Base-by-base conservation (phyloP, 345 rosid genomes). In the Crucihimalaya himalaica region DNA sequence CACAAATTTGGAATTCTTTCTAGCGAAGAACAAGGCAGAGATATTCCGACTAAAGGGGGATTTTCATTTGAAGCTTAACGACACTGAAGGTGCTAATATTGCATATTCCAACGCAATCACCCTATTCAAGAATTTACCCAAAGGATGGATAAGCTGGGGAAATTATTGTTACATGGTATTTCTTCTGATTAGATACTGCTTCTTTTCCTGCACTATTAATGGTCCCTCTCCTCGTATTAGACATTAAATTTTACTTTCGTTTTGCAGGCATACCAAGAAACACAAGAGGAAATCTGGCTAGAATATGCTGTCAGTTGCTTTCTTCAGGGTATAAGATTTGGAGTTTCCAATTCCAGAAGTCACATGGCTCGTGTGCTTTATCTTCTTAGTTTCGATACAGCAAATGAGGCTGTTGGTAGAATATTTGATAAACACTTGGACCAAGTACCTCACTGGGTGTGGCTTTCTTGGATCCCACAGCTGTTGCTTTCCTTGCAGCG, bases 131-230 rank as follows among this genome's bases (percentile, higher is more conserved):
- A 86, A 87, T 83, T 84, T 89, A 79, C 97, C 98, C 6, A 94
- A 88, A 80, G 98, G 98, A 76, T 94, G 98, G 98, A 91, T 94
- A 85, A 91, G 98, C 83, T 94, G 98, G 98, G 97, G 98, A 77
- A 86, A 81, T 69, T 94, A 94, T 76, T 89, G 97, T 78, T 95
- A 94, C 78, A 80, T 85, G 98, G 98, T 94, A 91, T 68, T 55
- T 55, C 46, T 63, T 63, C 37, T 29, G 57, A 68, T 73, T 72
- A 52, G 32, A 29, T 47, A n/a, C 63, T 39, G 23, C 68, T 66
- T 58, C 43, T 52, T 47, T 35, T 66, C 43, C 31, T 57, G 25
- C 5, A 65, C 37, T 62, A 18, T 62, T 31, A 10, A 54, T 39
- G 59, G 28, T 28, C 53, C 21, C 28, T 37, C 48, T 52, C 20